Conservation (phyloP, 1,139 yeast genomes). For the Magnusiomyces tetraspermus region DNA sequence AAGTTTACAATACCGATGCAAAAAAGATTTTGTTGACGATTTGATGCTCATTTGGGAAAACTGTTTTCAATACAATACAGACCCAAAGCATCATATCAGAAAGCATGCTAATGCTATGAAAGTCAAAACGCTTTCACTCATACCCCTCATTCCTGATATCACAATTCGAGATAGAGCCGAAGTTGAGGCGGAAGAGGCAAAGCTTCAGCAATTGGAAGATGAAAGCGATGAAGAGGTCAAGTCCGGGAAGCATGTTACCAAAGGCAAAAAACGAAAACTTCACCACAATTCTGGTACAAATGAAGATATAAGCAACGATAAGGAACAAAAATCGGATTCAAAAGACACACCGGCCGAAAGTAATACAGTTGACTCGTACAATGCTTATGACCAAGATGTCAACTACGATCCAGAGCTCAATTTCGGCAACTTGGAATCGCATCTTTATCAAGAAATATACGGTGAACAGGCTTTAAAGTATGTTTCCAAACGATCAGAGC, state of each 20-base stretch:
- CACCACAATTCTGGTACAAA: conserved; percentile 5
- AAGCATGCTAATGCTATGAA: conserved; percentile 96
- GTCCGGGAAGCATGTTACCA: conserved; percentile 10
- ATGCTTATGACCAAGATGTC: conserved; percentile 9
- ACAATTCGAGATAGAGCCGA: conserved; percentile 72
- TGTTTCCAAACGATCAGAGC: conserved; percentile 56
- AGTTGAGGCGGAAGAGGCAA: conserved; percentile 72
- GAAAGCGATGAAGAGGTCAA: conserved; percentile 23
- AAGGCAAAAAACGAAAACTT: conserved; percentile 13
- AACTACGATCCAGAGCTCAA: conserved; percentile 14
- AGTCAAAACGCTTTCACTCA: conserved; percentile 64
- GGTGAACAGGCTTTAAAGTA: conserved; percentile 72
- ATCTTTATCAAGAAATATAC: conserved; percentile 73
- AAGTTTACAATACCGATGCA: conserved; percentile 68
- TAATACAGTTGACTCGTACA: not conserved
- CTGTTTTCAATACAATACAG: conserved; percentile 87
- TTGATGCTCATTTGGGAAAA: conserved; percentile 92
- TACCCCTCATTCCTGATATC: conserved; percentile 84
- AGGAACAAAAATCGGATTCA: not conserved
- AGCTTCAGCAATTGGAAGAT: conserved; percentile 32
- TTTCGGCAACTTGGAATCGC: conserved; percentile 47
- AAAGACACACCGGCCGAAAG: conserved; percentile 8
- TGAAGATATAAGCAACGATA: conserved; percentile 8
- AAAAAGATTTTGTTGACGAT: conserved; percentile 85
- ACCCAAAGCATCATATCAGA: conserved; percentile 84